These are phyloP conservation scores for Mucor ambiguus DNA, from an alignment of 371 early-diverging fungal species.

Conservation along the genomic window DNA sequence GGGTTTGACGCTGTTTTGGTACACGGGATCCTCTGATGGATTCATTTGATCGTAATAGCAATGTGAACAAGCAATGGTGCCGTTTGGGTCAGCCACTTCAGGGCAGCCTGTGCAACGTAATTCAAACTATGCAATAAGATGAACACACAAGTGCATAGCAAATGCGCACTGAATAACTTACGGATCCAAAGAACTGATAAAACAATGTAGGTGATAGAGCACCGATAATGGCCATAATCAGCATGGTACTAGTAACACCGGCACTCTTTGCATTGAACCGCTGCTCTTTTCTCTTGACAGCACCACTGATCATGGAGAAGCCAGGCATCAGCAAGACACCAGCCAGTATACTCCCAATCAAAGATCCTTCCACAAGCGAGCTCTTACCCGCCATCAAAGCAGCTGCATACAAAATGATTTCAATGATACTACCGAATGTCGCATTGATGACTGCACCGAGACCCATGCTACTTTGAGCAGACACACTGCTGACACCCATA, in stretches of 20 bases:
- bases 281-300: conserved; percentile 89
- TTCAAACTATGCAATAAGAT: conserved; percentile 51
- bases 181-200: conserved; percentile 87
- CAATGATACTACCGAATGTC: conserved; percentile 95
- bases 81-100: conserved; percentile 21
- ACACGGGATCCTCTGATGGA: conserved; percentile 81
- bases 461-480: conserved; percentile 91
- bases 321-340: conserved; percentile 93
- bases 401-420: conserved; percentile 90
- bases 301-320: conserved; percentile 92
- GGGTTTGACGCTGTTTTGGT: conserved; percentile 74
- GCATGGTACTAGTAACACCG: conserved; percentile 92
- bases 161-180: conserved; percentile 30
- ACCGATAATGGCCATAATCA: conserved; percentile 94
- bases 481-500: conserved; percentile 94
- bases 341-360: conserved; percentile 91
- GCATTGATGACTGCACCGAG: conserved; percentile 97
- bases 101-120: conserved; percentile 60
- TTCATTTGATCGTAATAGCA: conserved; percentile 70
- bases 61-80: conserved; percentile 48
- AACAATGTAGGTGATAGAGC: conserved; percentile 94
- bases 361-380: conserved; percentile 86
- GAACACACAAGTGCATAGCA: neutral
- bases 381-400: conserved; percentile 90
- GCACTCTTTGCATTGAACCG: conserved; percentile 94